Percentiles rank a stretch among this genome's conserved stretches.
phyloP scores from a whole-genome alignment of 2,329 filamentous ascomycete genomes.

The Hypoxylon sp. region DNA sequence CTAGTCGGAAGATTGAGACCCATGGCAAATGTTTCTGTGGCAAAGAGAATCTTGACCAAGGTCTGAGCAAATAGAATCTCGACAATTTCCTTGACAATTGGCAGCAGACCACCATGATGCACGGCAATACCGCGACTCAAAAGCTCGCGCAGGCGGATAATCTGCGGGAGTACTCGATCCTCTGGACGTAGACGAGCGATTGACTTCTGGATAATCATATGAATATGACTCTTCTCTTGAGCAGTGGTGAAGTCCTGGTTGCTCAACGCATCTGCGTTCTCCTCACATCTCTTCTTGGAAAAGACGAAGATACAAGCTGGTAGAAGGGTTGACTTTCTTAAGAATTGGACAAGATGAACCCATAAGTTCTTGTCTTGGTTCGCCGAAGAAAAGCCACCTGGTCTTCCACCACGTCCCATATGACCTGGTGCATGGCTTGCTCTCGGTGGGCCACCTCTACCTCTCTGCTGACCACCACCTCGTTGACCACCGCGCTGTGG shows the following conservation, averaged over 20 bases:
- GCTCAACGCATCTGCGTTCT: constrained; percentile 93
- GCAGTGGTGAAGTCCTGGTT: constrained; percentile 96
- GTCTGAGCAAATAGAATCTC: constrained; percentile 96
- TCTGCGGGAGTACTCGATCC: constrained; percentile 90
- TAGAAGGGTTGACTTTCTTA: constrained; percentile 85
- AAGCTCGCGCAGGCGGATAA: constrained; percentile 84
- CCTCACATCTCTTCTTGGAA: constrained; percentile 96
- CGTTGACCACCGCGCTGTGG: constrained; percentile 59
- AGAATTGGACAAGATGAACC: constrained; percentile 92
- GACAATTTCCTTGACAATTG: constrained; percentile 97
- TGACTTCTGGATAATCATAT: constrained; percentile 97
- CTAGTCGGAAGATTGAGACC: constrained; percentile 93
- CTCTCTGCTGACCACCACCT: constrained; percentile 62
- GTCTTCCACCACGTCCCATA: constrained; percentile 86
- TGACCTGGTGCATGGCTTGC: constrained; percentile 76
- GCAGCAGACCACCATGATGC: constrained; percentile 91
- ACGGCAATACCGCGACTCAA: constrained; percentile 91
- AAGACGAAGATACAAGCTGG: constrained; percentile 98
- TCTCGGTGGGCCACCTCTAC: constrained; percentile 65
- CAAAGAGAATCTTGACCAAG: constrained; percentile 95
- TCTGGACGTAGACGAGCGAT: constrained; percentile 90
- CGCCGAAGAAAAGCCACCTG: constrained; percentile 85
- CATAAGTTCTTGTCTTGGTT: constrained; percentile 96
- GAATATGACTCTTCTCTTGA: constrained; percentile 92
- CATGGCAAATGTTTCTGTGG: constrained; percentile 99